Base-by-base conservation (phyloP, 2,329 filamentous ascomycete genomes). In the Monascus ruber region DNA sequence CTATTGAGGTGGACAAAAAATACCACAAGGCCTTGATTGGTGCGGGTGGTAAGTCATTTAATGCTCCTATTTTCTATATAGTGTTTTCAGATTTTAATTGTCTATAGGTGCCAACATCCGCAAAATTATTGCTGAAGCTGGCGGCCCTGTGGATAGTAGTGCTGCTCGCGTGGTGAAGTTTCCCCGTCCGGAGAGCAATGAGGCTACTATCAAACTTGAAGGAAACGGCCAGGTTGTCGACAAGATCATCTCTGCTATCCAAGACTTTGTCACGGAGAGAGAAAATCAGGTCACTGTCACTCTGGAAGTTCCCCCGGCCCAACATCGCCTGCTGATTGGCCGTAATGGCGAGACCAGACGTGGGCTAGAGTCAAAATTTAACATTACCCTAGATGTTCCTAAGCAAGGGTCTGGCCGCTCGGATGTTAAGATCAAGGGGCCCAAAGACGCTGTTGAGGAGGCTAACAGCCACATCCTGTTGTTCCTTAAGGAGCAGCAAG, bases 111-210 rank as follows among this genome's bases (percentile, higher is more conserved):
- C 85, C 34, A 91, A 82, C 55, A 81, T 98, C 42, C 84, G 84
- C 45, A 80, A 85, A 45, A 87, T 98, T 44, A 84, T 98, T 40
- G 72, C 83, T 39, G 77, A 84, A 52, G 88, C 91, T 35, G 93
- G 91, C 46, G 93, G 91, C 6, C 87, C 88, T 31, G 83, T 87
- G 50, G 88, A 94, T 56, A 77, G 82, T 46, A 80, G 84, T 32
- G 81, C 91, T 51, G 85, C 87, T 37, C 84, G 89, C 46, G 86
- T 89, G 53, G 86, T 98, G 43, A 87, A 89, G 60, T 96, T 98
- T 71, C 91, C 91, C 41, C 87, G 88, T 60, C 81, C 85, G 48
- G 88, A 94, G 42, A 77, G 81, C 38, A 81, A 83, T 43, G 86
- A 84, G 34, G 85, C 83, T 55, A 76, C 74, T 25, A 94, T 98